Percentiles rank a stretch among this genome's conserved stretches.
These are phyloP conservation scores for Ophiostoma montium DNA, from an alignment of 2,329 filamentous ascomycete species.

Conservation along the genomic window DNA sequence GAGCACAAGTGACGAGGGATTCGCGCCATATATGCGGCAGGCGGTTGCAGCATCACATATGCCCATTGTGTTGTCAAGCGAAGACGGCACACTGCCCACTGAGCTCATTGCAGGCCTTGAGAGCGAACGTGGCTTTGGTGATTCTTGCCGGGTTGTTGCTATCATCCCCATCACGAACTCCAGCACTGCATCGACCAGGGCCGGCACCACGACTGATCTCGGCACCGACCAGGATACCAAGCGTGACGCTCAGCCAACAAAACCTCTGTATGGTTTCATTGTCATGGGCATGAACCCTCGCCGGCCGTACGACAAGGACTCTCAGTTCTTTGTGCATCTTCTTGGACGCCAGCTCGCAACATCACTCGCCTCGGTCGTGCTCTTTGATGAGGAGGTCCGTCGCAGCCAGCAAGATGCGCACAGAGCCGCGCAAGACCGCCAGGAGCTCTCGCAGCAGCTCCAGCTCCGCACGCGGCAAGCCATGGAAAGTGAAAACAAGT, in stretches of 20 bases:
- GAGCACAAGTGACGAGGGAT: conserved; percentile 54
- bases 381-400: conserved; percentile 73
- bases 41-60: conserved; percentile 37
- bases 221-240: not conserved
- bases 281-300: conserved; percentile 67
- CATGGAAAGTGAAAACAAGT: conserved; percentile 58
- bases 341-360: conserved; percentile 64
- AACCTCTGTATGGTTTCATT: conserved; percentile 62
- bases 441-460: conserved; percentile 63
- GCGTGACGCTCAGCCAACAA: conserved; percentile 17
- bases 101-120: conserved; percentile 49
- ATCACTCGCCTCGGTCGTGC: conserved; percentile 64
- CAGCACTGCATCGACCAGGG: not conserved
- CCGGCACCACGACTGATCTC: not conserved
- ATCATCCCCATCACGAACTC: conserved; percentile 70
- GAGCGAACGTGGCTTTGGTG: conserved; percentile 50
- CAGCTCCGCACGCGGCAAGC: conserved; percentile 49
- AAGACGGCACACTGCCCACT: conserved; percentile 49
- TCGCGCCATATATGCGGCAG: conserved; percentile 62
- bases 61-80: conserved; percentile 54
- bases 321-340: conserved; percentile 62
- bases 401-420: conserved; percentile 60
- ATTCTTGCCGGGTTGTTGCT: conserved; percentile 55
- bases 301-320: conserved; percentile 67
- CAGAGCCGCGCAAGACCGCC: conserved; percentile 60